Percentiles rank a stretch among this genome's conserved stretches.
phyloP scores from a whole-genome alignment of 2,329 filamentous ascomycete genomes.

The Xylariaceae sp. region DNA sequence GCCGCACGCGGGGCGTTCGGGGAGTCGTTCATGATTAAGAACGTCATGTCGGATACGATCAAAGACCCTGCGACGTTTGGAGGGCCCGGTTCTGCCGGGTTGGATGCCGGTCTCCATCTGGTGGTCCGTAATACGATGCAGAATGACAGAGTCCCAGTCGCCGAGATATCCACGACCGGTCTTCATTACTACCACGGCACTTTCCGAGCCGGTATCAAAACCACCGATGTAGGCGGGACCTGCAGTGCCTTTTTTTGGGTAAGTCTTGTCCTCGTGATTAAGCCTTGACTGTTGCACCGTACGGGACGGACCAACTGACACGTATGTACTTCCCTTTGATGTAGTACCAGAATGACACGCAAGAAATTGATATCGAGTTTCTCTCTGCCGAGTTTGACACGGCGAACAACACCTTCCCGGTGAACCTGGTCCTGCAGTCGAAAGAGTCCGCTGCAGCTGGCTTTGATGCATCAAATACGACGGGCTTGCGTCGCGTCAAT shows the following conservation, averaged over 20 bases:
- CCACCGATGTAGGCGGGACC: slow-evolving; percentile 57
- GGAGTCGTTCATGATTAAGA: slow-evolving; percentile 53
- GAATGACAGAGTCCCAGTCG: slow-evolving; percentile 51
- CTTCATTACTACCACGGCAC: slow-evolving; percentile 64
- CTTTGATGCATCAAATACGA: slow-evolving; percentile 57
- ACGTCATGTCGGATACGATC: slow-evolving; percentile 51
- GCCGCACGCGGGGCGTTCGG: slow-evolving; percentile 58
- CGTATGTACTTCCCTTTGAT: not conserved
- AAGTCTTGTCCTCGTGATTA: slow-evolving; percentile 25
- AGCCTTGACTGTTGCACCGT: too few relatives aligned
- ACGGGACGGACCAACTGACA: slow-evolving; percentile 4
- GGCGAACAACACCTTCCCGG: slow-evolving; percentile 45
- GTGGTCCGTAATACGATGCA: slow-evolving; percentile 42
- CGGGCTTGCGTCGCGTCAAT: slow-evolving; percentile 51
- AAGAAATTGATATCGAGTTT: slow-evolving; percentile 79
- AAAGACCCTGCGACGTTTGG: slow-evolving; percentile 36
- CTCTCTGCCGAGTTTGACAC: slow-evolving; percentile 59
- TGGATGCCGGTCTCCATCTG: slow-evolving; percentile 51
- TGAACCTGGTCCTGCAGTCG: slow-evolving; percentile 74
- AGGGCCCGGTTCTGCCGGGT: slow-evolving; percentile 39
- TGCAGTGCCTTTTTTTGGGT: slow-evolving; percentile 80
- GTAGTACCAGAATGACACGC: slow-evolving; percentile 71
- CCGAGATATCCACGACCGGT: slow-evolving; percentile 58
- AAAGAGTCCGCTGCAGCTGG: slow-evolving; percentile 51
- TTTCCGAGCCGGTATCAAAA: slow-evolving; percentile 62